These are phyloP conservation scores for Serpula lacrymans DNA, from an alignment of 768 basidiomycete species.

Conservation along the genomic window DNA sequence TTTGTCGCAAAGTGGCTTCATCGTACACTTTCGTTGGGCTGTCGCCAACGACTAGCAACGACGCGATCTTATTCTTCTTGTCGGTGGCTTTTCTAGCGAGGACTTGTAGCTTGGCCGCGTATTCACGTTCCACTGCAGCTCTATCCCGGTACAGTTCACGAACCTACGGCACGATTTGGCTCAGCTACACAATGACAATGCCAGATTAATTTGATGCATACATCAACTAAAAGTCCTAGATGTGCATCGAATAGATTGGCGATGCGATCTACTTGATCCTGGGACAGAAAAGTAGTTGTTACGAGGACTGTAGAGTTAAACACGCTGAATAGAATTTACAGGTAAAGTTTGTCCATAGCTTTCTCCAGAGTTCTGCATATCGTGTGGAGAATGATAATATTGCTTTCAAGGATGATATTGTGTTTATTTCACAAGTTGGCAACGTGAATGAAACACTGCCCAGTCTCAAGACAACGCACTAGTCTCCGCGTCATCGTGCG, in stretches of 20 bases:
- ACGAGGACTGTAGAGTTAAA: background rate
- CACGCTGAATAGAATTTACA: constrained; percentile 31
- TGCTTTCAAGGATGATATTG: too few relatives aligned
- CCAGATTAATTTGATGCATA: constrained; percentile 30
- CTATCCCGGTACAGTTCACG: constrained; percentile 70
- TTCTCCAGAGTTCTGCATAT: constrained; percentile 17
- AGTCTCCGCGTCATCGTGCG: too few relatives aligned
- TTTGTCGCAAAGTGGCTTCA: constrained; percentile 48
- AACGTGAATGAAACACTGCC: too few relatives aligned
- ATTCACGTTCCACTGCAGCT: constrained; percentile 71
- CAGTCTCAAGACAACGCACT: too few relatives aligned
- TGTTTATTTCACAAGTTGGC: too few relatives aligned
- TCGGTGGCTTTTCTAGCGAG: constrained; percentile 67
- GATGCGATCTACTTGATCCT: constrained; percentile 77
- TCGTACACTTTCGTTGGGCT: constrained; percentile 65
- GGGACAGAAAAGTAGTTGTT: constrained; percentile 9
- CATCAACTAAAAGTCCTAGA: constrained; percentile 63
- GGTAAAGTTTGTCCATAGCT: constrained; percentile 54
- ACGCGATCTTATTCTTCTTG: constrained; percentile 60
- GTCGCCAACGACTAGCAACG: constrained; percentile 56
- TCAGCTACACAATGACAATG: background rate
- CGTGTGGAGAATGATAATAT: background rate
- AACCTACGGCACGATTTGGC: constrained; percentile 40
- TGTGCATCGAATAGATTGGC: constrained; percentile 56
- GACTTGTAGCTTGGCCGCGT: constrained; percentile 65